These are phyloP conservation scores for Larix kaempferi DNA, from an alignment of 75 land plant species.

Conservation along the genomic window DNA sequence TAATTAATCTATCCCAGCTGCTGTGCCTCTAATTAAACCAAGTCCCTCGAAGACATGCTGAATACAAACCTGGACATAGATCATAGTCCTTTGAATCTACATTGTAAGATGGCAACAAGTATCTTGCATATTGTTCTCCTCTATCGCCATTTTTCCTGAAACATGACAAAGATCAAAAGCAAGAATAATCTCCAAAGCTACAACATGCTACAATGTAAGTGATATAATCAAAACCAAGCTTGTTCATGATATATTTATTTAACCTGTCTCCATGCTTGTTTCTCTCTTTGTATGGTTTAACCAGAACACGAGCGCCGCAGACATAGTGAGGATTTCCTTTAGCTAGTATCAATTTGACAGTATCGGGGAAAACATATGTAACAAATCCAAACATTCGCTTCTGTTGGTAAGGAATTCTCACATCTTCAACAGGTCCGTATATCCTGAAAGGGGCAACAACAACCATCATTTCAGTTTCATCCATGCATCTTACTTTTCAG, in stretches of 20 bases:
- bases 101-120: neutral
- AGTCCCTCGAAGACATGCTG: too few species aligned
- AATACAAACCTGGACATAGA: conserved; percentile 3
- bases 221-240: too few species aligned
- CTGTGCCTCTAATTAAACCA: neutral
- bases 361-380: conserved; percentile 78
- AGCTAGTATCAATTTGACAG: conserved; percentile 70
- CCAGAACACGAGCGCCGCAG: conserved; percentile 94
- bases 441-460: conserved; percentile 31
- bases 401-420: conserved; percentile 94
- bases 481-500: too few species aligned
- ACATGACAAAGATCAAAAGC: too few species aligned
- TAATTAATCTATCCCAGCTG: neutral
- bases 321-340: conserved; percentile 86
- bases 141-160: conserved; percentile 1
- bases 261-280: conserved; percentile 72
- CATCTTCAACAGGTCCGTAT: conserved; percentile 92
- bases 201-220: too few species aligned
- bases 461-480: too few species aligned
- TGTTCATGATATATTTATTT: too few species aligned
- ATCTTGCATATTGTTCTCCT: neutral
- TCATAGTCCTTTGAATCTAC: neutral
- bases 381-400: conserved; percentile 99
- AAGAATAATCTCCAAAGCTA: too few species aligned
- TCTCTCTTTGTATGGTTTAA: conserved; percentile 93